Percentiles rank a stretch among this genome's conserved stretches.
These are phyloP conservation scores for Chalara sp. DNA, from an alignment of 2,329 filamentous ascomycete genomes.

Conservation along the genomic window DNA sequence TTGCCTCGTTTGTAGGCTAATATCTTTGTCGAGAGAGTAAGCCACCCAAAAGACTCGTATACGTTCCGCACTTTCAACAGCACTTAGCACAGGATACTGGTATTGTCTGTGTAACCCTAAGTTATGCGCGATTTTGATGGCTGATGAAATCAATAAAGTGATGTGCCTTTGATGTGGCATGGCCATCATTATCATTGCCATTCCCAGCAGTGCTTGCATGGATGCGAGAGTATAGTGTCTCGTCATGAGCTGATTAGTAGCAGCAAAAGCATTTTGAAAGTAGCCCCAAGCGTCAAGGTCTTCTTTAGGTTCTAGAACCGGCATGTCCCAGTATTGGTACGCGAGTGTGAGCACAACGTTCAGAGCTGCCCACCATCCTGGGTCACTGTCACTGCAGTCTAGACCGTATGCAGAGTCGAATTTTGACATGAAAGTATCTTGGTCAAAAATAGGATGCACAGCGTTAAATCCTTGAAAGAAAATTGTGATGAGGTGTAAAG, in stretches of 20 bases:
- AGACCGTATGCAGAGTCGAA: constrained; percentile 5
- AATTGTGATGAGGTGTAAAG: constrained; percentile 8
- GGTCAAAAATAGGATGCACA: constrained; percentile 12
- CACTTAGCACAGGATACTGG: constrained; percentile 6
- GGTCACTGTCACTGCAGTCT: constrained; percentile 6
- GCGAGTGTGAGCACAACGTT: constrained; percentile 17
- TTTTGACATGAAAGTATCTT: constrained; percentile 9
- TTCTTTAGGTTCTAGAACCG: constrained; percentile 3
- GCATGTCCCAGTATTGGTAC: constrained; percentile 8
- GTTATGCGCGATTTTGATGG: constrained; percentile 15
- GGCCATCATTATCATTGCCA: constrained; percentile 16
- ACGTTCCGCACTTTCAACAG: constrained; percentile 22
- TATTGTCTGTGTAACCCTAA: constrained; percentile 13
- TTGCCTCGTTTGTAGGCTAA: constrained; percentile 40
- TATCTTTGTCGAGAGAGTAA: constrained; percentile 57
- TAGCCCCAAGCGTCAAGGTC: constrained; percentile 11
- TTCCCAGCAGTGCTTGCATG: constrained; percentile 19
- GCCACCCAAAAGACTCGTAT: constrained; percentile 61
- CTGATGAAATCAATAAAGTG: constrained; percentile 13
- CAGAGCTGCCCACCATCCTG: constrained; percentile 17
- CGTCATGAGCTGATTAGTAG: constrained; percentile 7
- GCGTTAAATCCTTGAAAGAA: constrained; percentile 10
- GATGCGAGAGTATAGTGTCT: constrained; percentile 4
- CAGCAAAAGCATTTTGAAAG: constrained; percentile 10
- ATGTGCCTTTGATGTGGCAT: constrained; percentile 14